phyloP scores from a whole-genome alignment of 106 monocot species.

The Alisma plantagoaquatica region DNA sequence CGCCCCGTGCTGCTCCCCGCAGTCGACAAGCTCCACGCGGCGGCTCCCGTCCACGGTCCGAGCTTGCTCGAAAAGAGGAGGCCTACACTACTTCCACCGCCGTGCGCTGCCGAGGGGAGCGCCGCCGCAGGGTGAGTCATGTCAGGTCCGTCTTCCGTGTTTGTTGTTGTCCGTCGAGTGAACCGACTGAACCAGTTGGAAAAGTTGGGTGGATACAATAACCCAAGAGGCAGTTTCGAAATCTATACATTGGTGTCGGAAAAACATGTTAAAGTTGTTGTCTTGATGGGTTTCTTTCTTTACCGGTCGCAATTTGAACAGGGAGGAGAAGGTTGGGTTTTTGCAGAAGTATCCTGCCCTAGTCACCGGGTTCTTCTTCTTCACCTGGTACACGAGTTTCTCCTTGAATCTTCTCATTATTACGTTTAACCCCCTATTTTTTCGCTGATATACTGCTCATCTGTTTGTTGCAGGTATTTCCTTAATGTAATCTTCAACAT shows the following conservation, averaged over 20 bases:
- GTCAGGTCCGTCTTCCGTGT: slow-evolving; percentile 78
- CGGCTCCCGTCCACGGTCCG: background rate
- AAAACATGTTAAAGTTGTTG: too few species aligned
- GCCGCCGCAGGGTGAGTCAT: slow-evolving; percentile 96
- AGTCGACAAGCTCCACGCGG: background rate
- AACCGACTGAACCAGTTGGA: background rate
- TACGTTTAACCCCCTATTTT: background rate
- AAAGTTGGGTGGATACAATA: background rate
- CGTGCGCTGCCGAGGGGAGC: slow-evolving; percentile 65
- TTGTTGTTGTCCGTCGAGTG: slow-evolving; percentile 1
- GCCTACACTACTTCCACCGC: slow-evolving; percentile 22
- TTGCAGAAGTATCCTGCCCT: slow-evolving; percentile 67
- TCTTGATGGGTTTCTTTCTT: background rate
- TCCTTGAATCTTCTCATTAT: background rate
- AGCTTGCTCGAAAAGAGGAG: slow-evolving; percentile 7
- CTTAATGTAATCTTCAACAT: slow-evolving; percentile 99
- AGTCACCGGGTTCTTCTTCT: slow-evolving; percentile 98
- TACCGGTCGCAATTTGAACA: slow-evolving; percentile 15
- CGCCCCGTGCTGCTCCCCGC: slow-evolving; percentile 13
- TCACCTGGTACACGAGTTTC: slow-evolving; percentile 46
- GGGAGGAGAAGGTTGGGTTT: slow-evolving; percentile 39
- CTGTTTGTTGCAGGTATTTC: slow-evolving; percentile 67
- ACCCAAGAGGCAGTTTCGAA: background rate
- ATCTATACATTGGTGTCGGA: too few species aligned
- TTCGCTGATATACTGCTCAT: background rate